phyloP scores from a whole-genome alignment of 2,329 filamentous ascomycete species.

The Colletotrichum musae region DNA sequence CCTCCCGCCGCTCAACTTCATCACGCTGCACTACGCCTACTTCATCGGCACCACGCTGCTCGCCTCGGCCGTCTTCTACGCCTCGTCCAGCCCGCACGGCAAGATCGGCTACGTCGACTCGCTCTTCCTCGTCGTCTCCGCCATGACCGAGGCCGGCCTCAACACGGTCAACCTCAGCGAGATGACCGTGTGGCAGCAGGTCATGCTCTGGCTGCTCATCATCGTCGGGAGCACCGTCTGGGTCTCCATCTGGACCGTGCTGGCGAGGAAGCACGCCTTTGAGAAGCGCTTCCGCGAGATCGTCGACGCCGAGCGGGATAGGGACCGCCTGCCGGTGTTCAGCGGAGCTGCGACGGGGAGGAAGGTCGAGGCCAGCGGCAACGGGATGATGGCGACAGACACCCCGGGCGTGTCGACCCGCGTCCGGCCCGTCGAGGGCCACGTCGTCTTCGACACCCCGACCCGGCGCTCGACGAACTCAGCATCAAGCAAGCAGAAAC shows the following conservation, averaged over 20 bases:
- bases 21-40: constrained; percentile 77
- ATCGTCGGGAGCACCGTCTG: constrained; percentile 77
- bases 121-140: constrained; percentile 76
- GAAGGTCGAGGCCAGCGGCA: neutral
- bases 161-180: constrained; percentile 77
- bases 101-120: constrained; percentile 74
- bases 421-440: neutral
- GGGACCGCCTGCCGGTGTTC: constrained; percentile 47
- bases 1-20: constrained; percentile 68
- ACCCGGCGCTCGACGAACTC: constrained; percentile 23
- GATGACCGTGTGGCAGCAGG: constrained; percentile 78
- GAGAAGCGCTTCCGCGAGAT: constrained; percentile 71
- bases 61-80: constrained; percentile 74
- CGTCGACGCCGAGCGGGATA: constrained; percentile 57
- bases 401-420: neutral
- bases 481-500: constrained; percentile 35
- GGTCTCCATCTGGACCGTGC: constrained; percentile 75
- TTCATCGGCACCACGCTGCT: constrained; percentile 71
- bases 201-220: constrained; percentile 75
- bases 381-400: neutral
- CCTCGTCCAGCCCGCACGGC: constrained; percentile 63
- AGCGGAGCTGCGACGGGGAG: neutral
- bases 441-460: neutral
- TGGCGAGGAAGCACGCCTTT: constrained; percentile 73
- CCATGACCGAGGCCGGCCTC: constrained; percentile 77